Evolutionary conservation across 139 green algal species (phyloP).

Genomic region (Raphidocelis subcapitata): DNA sequence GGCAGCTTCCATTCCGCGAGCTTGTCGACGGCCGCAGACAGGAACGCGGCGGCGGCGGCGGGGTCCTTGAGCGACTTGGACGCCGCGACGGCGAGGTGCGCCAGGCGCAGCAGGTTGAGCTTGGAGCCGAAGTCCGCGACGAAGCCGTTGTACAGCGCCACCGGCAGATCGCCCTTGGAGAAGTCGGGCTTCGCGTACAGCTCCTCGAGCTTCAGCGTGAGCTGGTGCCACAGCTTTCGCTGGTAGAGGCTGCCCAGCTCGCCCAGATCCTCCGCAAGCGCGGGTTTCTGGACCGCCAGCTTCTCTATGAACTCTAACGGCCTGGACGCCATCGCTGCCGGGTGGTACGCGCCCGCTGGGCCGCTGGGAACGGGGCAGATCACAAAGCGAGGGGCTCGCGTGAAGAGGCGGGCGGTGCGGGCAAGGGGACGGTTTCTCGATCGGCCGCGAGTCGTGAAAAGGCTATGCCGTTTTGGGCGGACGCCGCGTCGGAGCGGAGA

Average conservation of each 20-base stretch:
- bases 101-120: conserved; percentile 93
- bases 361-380: no score
- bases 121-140: conserved; percentile 89
- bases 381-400: no score
- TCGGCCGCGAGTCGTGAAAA: no score
- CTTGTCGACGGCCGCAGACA: conserved; percentile 60
- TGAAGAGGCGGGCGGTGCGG: no score
- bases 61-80: conserved; percentile 25
- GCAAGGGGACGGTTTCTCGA: no score
- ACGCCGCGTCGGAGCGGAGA: no score
- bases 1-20: conserved; percentile 73
- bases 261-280: conserved; percentile 47
- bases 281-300: conserved; percentile 49
- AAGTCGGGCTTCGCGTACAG: conserved; percentile 48
- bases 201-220: conserved; percentile 87
- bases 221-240: conserved; percentile 96
- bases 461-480: no score
- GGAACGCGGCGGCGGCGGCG: conserved; percentile 51
- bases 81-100: conserved; percentile 72
- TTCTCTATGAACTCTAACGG: conserved; percentile 55
- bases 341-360: no score
- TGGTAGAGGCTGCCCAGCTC: conserved; percentile 79
- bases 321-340: no score
- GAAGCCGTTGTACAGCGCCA: conserved; percentile 89
- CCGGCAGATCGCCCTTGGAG: conserved; percentile 53